Conservation (phyloP, 2,329 filamentous ascomycete genomes). For the Coniochaeta ligniaria region DNA sequence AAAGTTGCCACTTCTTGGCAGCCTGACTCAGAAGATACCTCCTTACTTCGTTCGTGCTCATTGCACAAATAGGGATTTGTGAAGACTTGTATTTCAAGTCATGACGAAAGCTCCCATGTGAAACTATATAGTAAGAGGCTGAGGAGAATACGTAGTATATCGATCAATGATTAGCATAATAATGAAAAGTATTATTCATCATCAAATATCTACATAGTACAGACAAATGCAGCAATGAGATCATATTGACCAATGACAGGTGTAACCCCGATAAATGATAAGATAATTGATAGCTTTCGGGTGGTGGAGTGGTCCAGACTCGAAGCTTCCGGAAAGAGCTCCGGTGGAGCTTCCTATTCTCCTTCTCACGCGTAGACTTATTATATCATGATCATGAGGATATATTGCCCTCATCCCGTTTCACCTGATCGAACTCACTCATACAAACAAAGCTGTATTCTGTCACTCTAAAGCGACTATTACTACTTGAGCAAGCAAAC, state of each 20-base stretch:
- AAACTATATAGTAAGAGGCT: too few species aligned
- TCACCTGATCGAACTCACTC: background rate
- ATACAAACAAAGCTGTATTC: background rate
- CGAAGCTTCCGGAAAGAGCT: slow-evolving; percentile 1
- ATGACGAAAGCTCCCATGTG: too few species aligned
- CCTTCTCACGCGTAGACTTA: background rate
- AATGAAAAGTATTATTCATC: too few species aligned
- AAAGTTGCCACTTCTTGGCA: too few species aligned
- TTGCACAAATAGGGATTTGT: too few species aligned
- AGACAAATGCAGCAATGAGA: too few species aligned
- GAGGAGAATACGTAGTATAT: too few species aligned
- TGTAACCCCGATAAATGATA: background rate
- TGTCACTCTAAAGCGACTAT: background rate
- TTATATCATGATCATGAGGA: background rate
- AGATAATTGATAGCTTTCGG: background rate
- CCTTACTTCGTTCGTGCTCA: too few species aligned
- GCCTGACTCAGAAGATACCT: too few species aligned
- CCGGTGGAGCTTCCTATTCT: background rate
- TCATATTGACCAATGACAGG: background rate
- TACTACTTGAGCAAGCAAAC: background rate
- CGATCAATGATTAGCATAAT: too few species aligned
- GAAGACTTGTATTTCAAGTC: too few species aligned
- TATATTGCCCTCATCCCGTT: background rate
- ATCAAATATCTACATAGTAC: too few species aligned
- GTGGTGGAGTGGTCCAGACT: background rate